These are phyloP conservation scores for Candolleomyces aberdarensis DNA, from an alignment of 768 basidiomycete genomes.

Conservation along the genomic window DNA sequence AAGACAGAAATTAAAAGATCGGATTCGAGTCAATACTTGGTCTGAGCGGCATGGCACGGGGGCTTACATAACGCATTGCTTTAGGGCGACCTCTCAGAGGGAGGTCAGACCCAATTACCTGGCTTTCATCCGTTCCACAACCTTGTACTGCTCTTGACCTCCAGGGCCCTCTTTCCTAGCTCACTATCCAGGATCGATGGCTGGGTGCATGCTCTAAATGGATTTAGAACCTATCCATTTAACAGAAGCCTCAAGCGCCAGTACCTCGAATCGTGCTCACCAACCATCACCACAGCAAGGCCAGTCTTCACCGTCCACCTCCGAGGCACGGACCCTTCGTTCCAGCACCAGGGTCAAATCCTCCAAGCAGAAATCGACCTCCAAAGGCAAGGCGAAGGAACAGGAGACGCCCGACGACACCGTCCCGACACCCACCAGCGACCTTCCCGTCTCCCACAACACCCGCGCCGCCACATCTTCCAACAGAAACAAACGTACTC, in stretches of 20 bases:
- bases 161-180: constrained; percentile 25
- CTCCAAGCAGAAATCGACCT: constrained; percentile 67
- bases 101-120: constrained; percentile 26
- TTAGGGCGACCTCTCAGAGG: constrained; percentile 29
- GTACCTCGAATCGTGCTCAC: constrained; percentile 38
- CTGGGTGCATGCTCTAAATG: constrained; percentile 88
- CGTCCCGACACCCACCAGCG: constrained; percentile 29
- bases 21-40: background rate
- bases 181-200: constrained; percentile 67
- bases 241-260: constrained; percentile 70
- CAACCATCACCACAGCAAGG: constrained; percentile 36
- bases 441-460: constrained; percentile 36
- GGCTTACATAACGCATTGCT: constrained; percentile 45
- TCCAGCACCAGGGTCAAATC: constrained; percentile 76
- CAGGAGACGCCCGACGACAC: constrained; percentile 38
- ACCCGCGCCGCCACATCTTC: constrained; percentile 40
- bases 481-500: constrained; percentile 48
- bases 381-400: constrained; percentile 53
- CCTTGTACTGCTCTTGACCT: constrained; percentile 26
- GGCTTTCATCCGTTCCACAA: constrained; percentile 25
- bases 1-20: background rate
- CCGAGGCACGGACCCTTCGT: constrained; percentile 60
- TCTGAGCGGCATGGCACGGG: constrained; percentile 31
- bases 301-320: constrained; percentile 32
- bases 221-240: constrained; percentile 76